Base-by-base conservation (phyloP, 1,284 basidiomycete genomes). In the Ustilago shanxiensis region DNA sequence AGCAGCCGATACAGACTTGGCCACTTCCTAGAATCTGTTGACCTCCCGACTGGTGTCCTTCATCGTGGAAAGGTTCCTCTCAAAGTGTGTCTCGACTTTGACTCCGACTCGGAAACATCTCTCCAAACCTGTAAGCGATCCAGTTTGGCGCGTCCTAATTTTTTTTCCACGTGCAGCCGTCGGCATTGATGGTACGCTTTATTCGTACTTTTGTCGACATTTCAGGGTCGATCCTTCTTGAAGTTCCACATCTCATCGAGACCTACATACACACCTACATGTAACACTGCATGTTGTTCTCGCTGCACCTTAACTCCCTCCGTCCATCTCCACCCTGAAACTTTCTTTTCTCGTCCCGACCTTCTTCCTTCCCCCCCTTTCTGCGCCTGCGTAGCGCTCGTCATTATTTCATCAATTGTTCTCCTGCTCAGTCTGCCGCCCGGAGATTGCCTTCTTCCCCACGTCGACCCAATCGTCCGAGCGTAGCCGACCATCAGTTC, bases 101-200 rank as follows among this genome's bases (percentile, higher is more conserved):
- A 18, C 8, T 49, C 47, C 47, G 14, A 4, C 10, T 49, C 4
- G 47, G 13, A 22, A 49, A 9, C 14, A n/a, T n/a, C n/a, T n/a
- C n/a, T n/a, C n/a, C n/a, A n/a, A n/a, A n/a, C n/a, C 14, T 49
- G 24, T n/a, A 49, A 28, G 11, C 47, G 26, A 26, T n/a, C 22
- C 24, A n/a, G 26, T 49, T 14, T 49, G 28, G 8, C 29, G 29
- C 31, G 22, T 31, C 20, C n/a, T n/a, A n/a, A n/a, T n/a, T n/a
- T n/a, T 33, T 33, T 31, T 33, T 35, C 51, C 51, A 52, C 51
- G 51, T 52, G 51, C 51, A 33, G 33, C 51, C 51, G 51, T 33
- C 51, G 31, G 29, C 51, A 35, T 52, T 31, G 9, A 7, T 51
- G 49, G 51, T 52, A 33, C 51, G 20, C 51, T 52, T 26, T 26